phyloP scores from a whole-genome alignment of 352 stramenopile species.

The Phytopythium montanum region DNA sequence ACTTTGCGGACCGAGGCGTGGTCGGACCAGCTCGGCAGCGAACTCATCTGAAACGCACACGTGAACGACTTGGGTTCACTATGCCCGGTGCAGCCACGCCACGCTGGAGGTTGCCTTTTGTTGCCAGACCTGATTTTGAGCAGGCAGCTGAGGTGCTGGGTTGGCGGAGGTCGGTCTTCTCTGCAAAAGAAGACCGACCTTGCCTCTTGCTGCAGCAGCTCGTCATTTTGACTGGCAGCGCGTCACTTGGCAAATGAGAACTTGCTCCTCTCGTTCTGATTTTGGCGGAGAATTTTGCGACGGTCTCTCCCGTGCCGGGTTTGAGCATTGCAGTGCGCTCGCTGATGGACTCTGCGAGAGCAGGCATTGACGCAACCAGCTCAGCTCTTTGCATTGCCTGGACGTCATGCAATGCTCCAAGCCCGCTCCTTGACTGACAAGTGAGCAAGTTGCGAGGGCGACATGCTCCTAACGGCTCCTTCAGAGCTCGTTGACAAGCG shows the following conservation, averaged over 20 bases:
- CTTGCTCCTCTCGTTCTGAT: too few species aligned
- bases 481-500: too few species aligned
- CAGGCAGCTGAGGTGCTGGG: constrained; percentile 5
- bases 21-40: constrained; percentile 4
- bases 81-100: not conserved
- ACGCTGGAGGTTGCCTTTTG: not conserved
- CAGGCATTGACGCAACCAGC: too few species aligned
- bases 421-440: too few species aligned
- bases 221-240: not conserved
- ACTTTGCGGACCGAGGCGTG: not conserved
- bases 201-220: too few species aligned
- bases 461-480: too few species aligned
- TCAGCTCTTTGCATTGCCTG: too few species aligned
- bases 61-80: not conserved
- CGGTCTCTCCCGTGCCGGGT: not conserved
- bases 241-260: not conserved
- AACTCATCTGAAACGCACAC: constrained; percentile 2
- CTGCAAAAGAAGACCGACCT: too few species aligned
- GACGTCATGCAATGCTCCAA: too few species aligned
- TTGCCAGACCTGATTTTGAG: constrained; percentile 6
- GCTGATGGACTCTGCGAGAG: not conserved
- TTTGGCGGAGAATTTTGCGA: too few species aligned
- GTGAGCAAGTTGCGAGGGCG: too few species aligned
- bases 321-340: not conserved
- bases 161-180: not conserved